Percentiles rank a stretch among this genome's conserved stretches.
phyloP scores from a whole-genome alignment of 257 asterid species.

The Solanum ossicruentum region DNA sequence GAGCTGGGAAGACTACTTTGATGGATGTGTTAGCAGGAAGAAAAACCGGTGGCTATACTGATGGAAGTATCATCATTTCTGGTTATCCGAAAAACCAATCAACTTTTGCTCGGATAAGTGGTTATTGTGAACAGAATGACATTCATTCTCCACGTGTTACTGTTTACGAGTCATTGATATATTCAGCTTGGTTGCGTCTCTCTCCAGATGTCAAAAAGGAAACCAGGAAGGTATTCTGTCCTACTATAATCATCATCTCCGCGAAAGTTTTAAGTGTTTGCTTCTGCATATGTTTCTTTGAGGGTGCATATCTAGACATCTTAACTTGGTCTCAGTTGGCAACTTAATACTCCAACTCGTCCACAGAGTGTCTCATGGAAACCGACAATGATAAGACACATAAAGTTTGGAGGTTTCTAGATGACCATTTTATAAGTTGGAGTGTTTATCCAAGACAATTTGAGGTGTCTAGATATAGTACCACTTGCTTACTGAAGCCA shows the following conservation, averaged over 20 bases:
- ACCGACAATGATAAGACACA: too few species aligned
- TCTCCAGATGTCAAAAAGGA: conserved; percentile 46
- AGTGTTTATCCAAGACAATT: too few species aligned
- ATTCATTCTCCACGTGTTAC: conserved; percentile 86
- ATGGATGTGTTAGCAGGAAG: conserved; percentile 91
- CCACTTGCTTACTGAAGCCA: too few species aligned
- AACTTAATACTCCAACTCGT: too few species aligned
- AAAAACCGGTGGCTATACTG: conserved; percentile 66
- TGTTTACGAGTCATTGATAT: conserved; percentile 62
- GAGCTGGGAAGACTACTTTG: conserved; percentile 85
- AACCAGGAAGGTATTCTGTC: conserved; percentile 34
- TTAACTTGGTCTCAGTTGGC: too few species aligned
- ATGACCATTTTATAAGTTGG: too few species aligned
- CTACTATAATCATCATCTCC: not conserved
- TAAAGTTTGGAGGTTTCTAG: too few species aligned
- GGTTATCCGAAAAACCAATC: conserved; percentile 77
- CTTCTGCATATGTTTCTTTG: not conserved
- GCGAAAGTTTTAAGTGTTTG: not conserved
- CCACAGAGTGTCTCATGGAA: too few species aligned
- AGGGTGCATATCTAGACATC: too few species aligned
- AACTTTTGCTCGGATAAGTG: conserved; percentile 76
- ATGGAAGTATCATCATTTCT: conserved; percentile 62
- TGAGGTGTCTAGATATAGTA: too few species aligned
- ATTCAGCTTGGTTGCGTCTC: conserved; percentile 91
- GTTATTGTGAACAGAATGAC: conserved; percentile 84